Base-by-base conservation (phyloP, 2,329 filamentous ascomycete genomes). In the Aspergillus latus region DNA sequence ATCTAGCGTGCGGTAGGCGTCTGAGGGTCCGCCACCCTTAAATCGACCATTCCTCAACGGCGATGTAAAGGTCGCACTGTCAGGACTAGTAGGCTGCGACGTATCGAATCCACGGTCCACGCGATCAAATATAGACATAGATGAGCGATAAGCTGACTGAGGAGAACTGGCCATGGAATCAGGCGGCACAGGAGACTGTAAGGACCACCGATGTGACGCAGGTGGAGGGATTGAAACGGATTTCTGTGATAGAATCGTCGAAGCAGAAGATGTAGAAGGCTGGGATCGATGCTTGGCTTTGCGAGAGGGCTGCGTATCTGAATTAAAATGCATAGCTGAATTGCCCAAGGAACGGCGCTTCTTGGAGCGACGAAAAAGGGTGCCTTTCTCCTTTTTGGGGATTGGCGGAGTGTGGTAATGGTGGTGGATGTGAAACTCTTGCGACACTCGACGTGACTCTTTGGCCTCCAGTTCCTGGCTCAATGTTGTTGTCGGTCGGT, bases 401-500 rank as follows among this genome's bases (percentile, higher is more conserved):
- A 84, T 74, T n/a, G 87, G 71, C 1, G 85, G 77, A 9, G 87
- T 83, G 63, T 97, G 92, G 68, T 96, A 96, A 70, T 97, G 93
- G 66, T 97, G 92, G 68, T 97, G 93, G 45, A 97, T 89, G 66
- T 97, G 93, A 11, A 97, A 77, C 66, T 94, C 90, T 66, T 90
- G 88, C 0, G 88, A 87, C 2, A 82, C 62, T 15, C 72, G 76
- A 32, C 76, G 72, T 29, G 75, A 66, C 40, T 80, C 75, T 49
- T 78, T 77, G 16, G 78, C 74, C 39, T 82, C 84, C 26, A 95
- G 80, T 71, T 97, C 92, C 42, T 89, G 84, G 57, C 86, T 82
- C 50, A 97, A 75, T 0, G 84, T 88, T 2, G 80, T 78, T 1
- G 77, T 74, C 6, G 73, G 68, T 56, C 69, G 75, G 15, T 62